A percentile compares a stretch with the other conserved stretches of the same genome.
Evolutionary conservation across 805 yeast genomes (phyloP).

Genomic region (Ascoidea rubescens): DNA sequence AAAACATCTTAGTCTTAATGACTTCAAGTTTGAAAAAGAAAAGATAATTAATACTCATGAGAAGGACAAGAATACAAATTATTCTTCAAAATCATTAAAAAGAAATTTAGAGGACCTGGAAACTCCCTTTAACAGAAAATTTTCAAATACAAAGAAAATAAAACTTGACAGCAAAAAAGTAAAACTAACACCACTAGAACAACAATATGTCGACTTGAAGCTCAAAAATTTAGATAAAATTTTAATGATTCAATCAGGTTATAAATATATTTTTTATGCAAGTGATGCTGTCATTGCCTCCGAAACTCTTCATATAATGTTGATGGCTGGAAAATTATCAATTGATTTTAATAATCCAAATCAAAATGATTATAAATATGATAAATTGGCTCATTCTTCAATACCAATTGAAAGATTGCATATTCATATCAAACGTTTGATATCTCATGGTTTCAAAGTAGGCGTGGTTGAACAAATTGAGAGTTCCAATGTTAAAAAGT

Average conservation of each 20-base stretch:
- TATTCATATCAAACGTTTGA: conserved; percentile 59
- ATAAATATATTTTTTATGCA: conserved; percentile 79
- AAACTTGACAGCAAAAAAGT: background rate
- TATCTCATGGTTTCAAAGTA: conserved; percentile 62
- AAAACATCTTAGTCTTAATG: no score
- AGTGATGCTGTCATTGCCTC: conserved; percentile 69
- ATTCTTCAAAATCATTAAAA: no score
- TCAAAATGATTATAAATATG: conserved; percentile 34
- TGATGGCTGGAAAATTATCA: conserved; percentile 53
- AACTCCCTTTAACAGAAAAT: no score
- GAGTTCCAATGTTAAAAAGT: conserved; percentile 58
- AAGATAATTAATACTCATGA: no score
- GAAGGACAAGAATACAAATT: no score
- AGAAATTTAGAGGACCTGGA: no score
- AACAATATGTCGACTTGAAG: conserved; percentile 61
- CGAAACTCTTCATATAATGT: conserved; percentile 50
- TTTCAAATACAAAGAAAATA: no score
- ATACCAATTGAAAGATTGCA: conserved; percentile 71
- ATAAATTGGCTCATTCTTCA: conserved; percentile 67
- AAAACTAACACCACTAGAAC: conserved; percentile 63
- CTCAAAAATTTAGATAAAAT: conserved; percentile 46
- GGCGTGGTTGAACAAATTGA: conserved; percentile 83
- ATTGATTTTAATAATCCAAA: conserved; percentile 28
- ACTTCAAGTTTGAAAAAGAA: no score
- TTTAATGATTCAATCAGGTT: conserved; percentile 79